Evolutionary conservation across 2,329 filamentous ascomycete species (phyloP).

Genomic region (Stenocarpella maydis): DNA sequence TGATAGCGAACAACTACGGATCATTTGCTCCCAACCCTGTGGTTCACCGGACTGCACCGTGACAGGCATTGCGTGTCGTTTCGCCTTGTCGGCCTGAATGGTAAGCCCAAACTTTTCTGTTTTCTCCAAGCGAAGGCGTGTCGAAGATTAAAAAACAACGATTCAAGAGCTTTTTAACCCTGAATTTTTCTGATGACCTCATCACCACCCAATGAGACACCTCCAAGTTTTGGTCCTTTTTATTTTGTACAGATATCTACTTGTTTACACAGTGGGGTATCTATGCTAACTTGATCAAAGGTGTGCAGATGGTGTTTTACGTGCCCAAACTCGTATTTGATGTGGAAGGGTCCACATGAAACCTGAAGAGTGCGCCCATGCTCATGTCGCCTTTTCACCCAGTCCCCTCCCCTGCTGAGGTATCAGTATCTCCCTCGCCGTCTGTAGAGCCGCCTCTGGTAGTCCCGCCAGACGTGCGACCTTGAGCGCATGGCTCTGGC

Average conservation of each 20-base stretch:
- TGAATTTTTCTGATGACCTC: conserved; percentile 66
- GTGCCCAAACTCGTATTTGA: not conserved
- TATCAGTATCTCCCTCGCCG: conserved; percentile 68
- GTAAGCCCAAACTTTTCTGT: conserved; percentile 35
- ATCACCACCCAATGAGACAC: conserved; percentile 67
- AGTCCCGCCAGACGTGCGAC: conserved; percentile 89
- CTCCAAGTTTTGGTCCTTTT: conserved; percentile 30
- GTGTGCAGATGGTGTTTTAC: conserved; percentile 33
- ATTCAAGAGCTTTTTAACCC: conserved; percentile 74
- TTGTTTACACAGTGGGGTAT: conserved; percentile 43
- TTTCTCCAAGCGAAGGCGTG: conserved; percentile 38
- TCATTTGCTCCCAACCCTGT: conserved; percentile 31
- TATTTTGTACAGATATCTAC: conserved; percentile 36
- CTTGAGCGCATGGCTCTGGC: conserved; percentile 89
- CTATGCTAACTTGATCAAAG: conserved; percentile 47
- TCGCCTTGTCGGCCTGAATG: not conserved
- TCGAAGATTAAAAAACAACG: conserved; percentile 64
- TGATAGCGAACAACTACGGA: conserved; percentile 36
- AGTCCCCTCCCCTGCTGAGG: conserved; percentile 23
- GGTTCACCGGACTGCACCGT: conserved; percentile 15
- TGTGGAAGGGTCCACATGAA: not conserved
- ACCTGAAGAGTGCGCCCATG: not conserved
- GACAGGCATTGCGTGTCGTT: conserved; percentile 15
- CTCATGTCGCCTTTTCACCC: not conserved
- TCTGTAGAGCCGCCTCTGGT: conserved; percentile 73